Percentiles rank a stretch among this genome's conserved stretches.
Conservation (phyloP, 306 rosid species). For the Sicyos baderoa region DNA sequence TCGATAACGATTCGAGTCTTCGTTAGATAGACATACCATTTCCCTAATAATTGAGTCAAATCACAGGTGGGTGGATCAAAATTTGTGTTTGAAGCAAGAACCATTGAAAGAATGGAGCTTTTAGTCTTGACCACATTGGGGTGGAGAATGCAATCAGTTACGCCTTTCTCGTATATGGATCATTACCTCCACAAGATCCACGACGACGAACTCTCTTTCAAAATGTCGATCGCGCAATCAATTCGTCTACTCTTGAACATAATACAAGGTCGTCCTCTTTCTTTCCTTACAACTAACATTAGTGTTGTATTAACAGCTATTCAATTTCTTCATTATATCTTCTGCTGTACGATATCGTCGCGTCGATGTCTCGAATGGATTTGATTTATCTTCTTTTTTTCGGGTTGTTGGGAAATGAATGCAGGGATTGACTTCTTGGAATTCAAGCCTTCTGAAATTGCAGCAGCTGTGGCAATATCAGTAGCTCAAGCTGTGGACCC, state of each 20-base stretch:
- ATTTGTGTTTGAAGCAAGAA: slow-evolving; percentile 74
- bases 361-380: slow-evolving; percentile 6
- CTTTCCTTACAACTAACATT: slow-evolving; percentile 14
- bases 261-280: slow-evolving; percentile 49
- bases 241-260: slow-evolving; percentile 49
- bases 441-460: slow-evolving; percentile 85
- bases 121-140: slow-evolving; percentile 67
- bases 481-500: slow-evolving; percentile 50
- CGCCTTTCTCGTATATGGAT: slow-evolving; percentile 81
- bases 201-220: slow-evolving; percentile 36
- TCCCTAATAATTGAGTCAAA: slow-evolving; percentile 12
- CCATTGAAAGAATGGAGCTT: slow-evolving; percentile 93
- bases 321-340: not conserved
- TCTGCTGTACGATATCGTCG: not conserved
- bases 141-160: slow-evolving; percentile 91
- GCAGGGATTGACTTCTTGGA: slow-evolving; percentile 93
- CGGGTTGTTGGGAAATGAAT: slow-evolving; percentile 45
- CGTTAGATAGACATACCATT: not conserved
- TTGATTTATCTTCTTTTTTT: slow-evolving; percentile 16
- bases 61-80: slow-evolving; percentile 64
- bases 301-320: not conserved
- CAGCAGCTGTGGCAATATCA: slow-evolving; percentile 78
- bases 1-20: not conserved
- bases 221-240: slow-evolving; percentile 37
- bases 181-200: slow-evolving; percentile 58